phyloP scores from a whole-genome alignment of 192 early-diverging fungal species.

The Podila epicladia region DNA sequence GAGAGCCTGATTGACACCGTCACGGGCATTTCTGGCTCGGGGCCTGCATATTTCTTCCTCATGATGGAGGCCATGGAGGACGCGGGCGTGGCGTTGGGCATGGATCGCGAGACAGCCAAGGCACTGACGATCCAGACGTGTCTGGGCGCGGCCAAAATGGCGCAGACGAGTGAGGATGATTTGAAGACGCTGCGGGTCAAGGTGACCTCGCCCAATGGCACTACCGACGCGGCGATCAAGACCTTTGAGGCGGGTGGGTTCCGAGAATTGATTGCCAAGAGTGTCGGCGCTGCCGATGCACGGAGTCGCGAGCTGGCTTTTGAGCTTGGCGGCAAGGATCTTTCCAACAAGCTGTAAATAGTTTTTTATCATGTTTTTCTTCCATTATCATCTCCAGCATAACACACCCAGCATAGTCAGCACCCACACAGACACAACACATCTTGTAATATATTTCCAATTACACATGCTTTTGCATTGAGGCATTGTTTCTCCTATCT shows the following conservation, averaged over 20 bases:
- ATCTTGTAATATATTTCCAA: no score
- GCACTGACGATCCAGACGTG: slow-evolving; percentile 92
- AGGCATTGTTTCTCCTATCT: no score
- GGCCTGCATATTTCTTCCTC: slow-evolving; percentile 97
- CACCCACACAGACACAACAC: no score
- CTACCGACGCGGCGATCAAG: slow-evolving; percentile 91
- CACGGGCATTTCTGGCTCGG: slow-evolving; percentile 90
- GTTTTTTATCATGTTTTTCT: no score
- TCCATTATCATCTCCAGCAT: no score
- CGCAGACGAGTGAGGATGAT: slow-evolving; percentile 72
- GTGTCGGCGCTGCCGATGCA: slow-evolving; percentile 73
- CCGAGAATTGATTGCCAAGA: slow-evolving; percentile 60
- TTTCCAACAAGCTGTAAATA: slow-evolving; percentile 12
- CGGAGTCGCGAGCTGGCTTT: slow-evolving; percentile 76
- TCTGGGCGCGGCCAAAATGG: slow-evolving; percentile 90
- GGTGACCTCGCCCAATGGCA: slow-evolving; percentile 93
- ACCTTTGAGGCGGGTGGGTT: slow-evolving; percentile 71
- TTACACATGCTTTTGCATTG: no score
- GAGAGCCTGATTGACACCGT: slow-evolving; percentile 88
- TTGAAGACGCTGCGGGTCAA: slow-evolving; percentile 82
- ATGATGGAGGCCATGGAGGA: slow-evolving; percentile 90
- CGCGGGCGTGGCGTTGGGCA: slow-evolving; percentile 78
- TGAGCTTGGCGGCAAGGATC: slow-evolving; percentile 50
- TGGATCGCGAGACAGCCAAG: slow-evolving; percentile 76
- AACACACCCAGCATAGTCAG: no score